A percentile compares a stretch with the other conserved stretches of the same genome.
Conservation (phyloP, 164 flowering plant species). For the Annona cherimola region DNA sequence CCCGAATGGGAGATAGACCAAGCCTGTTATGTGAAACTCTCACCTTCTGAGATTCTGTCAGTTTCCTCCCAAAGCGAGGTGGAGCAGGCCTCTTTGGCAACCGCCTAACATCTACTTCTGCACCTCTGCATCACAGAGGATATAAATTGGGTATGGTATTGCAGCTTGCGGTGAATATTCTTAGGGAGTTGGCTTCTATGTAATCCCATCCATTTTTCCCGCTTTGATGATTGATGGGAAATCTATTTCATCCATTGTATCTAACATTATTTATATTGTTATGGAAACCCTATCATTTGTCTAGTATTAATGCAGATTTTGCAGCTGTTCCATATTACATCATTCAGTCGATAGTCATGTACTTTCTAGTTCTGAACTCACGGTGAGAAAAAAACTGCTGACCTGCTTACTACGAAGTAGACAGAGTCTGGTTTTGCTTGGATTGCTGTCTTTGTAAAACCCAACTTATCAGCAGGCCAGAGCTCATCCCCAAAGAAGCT, state of each 20-base stretch:
- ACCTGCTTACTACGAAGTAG: constrained; percentile 95
- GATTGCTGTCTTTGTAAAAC: constrained; percentile 95
- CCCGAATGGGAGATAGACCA: not conserved
- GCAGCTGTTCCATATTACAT: too few species aligned
- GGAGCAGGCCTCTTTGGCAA: constrained; percentile 95
- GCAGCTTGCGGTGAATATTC: not conserved
- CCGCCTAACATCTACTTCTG: constrained; percentile 76
- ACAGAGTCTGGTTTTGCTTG: constrained; percentile 96
- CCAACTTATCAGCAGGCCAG: constrained; percentile 98
- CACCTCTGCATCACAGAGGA: constrained; percentile 42
- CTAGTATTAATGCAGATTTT: too few species aligned
- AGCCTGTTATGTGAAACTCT: constrained; percentile 4
- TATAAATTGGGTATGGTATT: not conserved
- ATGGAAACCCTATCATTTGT: too few species aligned
- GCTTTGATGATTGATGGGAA: too few species aligned
- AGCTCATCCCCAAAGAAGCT: constrained; percentile 98
- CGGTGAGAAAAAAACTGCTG: not conserved
- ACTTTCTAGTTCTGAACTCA: too few species aligned
- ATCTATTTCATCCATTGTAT: too few species aligned
- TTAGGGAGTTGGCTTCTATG: too few species aligned
- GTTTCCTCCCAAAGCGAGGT: constrained; percentile 92
- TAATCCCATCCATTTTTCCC: too few species aligned
- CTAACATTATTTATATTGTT: too few species aligned
- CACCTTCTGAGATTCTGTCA: constrained; percentile 87
- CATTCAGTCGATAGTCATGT: too few species aligned